Evolutionary conservation across 208 protist species (phyloP), one percentile per base, ranked within the genome.

Genomic region (Perkinsela sp.): DNA sequence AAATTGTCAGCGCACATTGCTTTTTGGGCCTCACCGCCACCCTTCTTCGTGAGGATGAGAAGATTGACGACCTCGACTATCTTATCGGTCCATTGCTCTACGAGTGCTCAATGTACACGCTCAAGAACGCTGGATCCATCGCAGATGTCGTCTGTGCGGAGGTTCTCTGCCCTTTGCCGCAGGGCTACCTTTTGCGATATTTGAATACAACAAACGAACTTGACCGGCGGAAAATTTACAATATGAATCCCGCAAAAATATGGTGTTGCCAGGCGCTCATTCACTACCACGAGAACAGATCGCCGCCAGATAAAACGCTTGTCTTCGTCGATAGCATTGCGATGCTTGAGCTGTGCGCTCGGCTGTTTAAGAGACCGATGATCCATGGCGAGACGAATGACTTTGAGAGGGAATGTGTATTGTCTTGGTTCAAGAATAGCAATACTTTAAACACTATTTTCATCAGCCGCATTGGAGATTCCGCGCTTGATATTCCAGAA

Each of bases 61-160:
- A 90, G 69, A 99, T 98, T 68, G 76, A 83, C 15, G 93, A 99
- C 74, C 76, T 99, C 0, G 94, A 96, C 67, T 94, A 94, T 76
- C 81, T 99, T 1, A 96, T 99, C 65, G 97, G 97, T 0, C 96
- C 97, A 15, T 98, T 98, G 75, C 79, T 98, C 32, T 98, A 95
- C 77, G 95, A 98, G 66, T 92, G 97, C 0, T 98, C 98, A 66
- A 99, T 96, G 96, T 89, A 98, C 65, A 90, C 96, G 68, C 79
- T 99, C 1, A 81, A 86, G 32, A 76, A 72, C 48, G 77, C 85
- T 66, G 96, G 96, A 6, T 95, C 92, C 71, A 81, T 99, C 29
- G 96, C 97, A 0, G 86, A 86, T 32, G 96, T 99, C 1, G 84
- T 95, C 73, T 99, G 97, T 75, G 77, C 93, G 1, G 94, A 98